phyloP scores from a whole-genome alignment of 2,329 filamentous ascomycete genomes.

The Scytalidium lignicola region DNA sequence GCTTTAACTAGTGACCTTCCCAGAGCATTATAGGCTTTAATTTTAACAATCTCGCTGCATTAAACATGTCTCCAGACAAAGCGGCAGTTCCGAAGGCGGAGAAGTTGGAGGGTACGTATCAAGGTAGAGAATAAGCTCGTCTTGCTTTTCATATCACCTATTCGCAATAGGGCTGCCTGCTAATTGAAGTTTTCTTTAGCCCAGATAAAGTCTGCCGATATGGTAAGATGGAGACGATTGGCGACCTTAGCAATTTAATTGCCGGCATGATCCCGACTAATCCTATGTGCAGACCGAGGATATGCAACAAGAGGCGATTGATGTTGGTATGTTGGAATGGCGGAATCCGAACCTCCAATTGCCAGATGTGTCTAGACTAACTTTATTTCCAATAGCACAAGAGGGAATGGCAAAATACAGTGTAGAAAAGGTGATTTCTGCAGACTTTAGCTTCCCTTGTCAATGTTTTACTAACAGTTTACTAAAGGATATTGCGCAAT shows the following conservation, averaged over 20 bases:
- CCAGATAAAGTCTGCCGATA: slow-evolving; percentile 96
- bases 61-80: slow-evolving; percentile 23
- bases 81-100: slow-evolving; percentile 16
- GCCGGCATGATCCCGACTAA: slow-evolving; percentile 10
- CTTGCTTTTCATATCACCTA: slow-evolving; percentile 6
- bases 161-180: too few species aligned
- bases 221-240: slow-evolving; percentile 60
- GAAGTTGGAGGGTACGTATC: slow-evolving; percentile 26
- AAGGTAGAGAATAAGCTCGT: slow-evolving; percentile 15
- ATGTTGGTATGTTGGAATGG: slow-evolving; percentile 71
- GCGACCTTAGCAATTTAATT: background rate
- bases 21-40: background rate
- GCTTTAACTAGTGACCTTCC: too few species aligned
- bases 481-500: slow-evolving; percentile 81
- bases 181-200: slow-evolving; percentile 45
- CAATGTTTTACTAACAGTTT: slow-evolving; percentile 10
- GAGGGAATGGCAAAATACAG: slow-evolving; percentile 68
- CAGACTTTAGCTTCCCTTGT: background rate
- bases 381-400: slow-evolving; percentile 46
- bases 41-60: background rate
- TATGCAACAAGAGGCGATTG: slow-evolving; percentile 93
- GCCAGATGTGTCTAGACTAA: background rate
- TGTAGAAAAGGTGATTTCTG: slow-evolving; percentile 58
- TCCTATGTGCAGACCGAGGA: slow-evolving; percentile 71
- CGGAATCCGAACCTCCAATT: background rate